Base-by-base conservation (phyloP, 495 filamentous ascomycete species). In the Penicillium steckii region DNA sequence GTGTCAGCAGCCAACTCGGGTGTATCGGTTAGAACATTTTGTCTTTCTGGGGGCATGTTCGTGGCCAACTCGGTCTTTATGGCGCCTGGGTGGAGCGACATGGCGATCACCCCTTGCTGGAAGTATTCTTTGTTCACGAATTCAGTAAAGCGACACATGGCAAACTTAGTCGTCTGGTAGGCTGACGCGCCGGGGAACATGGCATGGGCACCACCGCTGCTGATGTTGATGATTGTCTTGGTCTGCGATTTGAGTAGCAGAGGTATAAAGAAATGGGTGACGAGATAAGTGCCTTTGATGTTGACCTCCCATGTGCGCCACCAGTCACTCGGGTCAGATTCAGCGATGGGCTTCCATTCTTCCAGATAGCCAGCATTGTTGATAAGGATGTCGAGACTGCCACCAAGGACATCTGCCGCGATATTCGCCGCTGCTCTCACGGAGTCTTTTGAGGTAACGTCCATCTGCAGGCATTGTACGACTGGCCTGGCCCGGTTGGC, bases 321-420 rank as follows among this genome's bases (percentile, higher is more conserved):
- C 72, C 76, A 82, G 3, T 68, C 63, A 2, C 68, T 68, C 3
- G 70, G 67, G 21, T 83, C 72, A 17, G 47, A 56, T 0, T 82
- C 79, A 1, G 57, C 58, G 4, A 83, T 58, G 1, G 57, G 65
- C 8, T 9, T 24, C 59, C 57, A 75, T 2, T 50, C 25, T 21
- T 72, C 66, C 10, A 78, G 55, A 29, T 61, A 55, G 18, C 46
- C 81, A 0, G 80, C 78, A 42, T 82, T 82, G 57, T 80, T 81
- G 53, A 83, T 60, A 8, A 83, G 56, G 42, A 85, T 71, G 37
- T 84, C 79, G 2, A 81, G 53, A 1, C 61, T 54, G 8, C 70
- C 71, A 12, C 21, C 46, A 40, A 71, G 64, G 0, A 40, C 33
- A 27, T 61, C 30, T 23, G 67, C 63, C 13, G 68, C 53, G 13